Evolutionary conservation across 2,329 filamentous ascomycete species (phyloP).

Genomic region (Dryadomyces quercus-mongolicae): DNA sequence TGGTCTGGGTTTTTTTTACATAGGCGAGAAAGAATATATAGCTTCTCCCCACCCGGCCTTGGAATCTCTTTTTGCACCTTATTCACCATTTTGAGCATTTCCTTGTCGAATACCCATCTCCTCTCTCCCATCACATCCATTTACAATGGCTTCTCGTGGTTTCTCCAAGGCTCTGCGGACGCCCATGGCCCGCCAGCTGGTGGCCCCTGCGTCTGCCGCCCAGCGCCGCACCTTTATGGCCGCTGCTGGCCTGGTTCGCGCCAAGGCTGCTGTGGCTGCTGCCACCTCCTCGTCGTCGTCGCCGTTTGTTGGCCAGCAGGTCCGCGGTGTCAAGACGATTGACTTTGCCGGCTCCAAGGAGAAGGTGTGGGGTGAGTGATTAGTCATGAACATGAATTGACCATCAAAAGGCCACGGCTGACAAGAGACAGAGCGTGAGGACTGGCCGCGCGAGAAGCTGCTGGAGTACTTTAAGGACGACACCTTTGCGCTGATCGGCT

Average conservation of each 20-base stretch:
- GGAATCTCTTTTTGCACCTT: neutral
- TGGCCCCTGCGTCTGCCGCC: constrained; percentile 43
- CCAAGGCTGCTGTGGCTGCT: constrained; percentile 37
- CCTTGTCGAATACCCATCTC: constrained; percentile 12
- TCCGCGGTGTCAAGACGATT: constrained; percentile 92
- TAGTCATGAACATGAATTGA: too few relatives aligned
- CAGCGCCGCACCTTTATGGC: constrained; percentile 53
- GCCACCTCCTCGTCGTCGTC: constrained; percentile 5
- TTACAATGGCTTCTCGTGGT: constrained; percentile 65
- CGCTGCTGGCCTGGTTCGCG: constrained; percentile 43
- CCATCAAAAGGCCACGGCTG: too few relatives aligned
- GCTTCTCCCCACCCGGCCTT: constrained; percentile 1
- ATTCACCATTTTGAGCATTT: neutral
- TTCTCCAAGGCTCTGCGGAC: constrained; percentile 56
- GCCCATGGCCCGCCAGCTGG: constrained; percentile 52
- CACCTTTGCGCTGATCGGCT: constrained; percentile 96
- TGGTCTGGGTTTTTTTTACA: neutral
- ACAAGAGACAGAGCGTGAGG: constrained; percentile 63
- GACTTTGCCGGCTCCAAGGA: constrained; percentile 96
- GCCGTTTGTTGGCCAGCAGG: constrained; percentile 42
- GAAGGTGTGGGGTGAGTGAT: constrained; percentile 69
- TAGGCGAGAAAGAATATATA: neutral
- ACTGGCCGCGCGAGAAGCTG: constrained; percentile 98
- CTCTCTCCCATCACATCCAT: constrained; percentile 15
- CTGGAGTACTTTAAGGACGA: constrained; percentile 99